Percentiles rank a stretch among this genome's conserved stretches.
Conservation (phyloP, 1,139 yeast species). For the Saccharomyces hybrid region DNA sequence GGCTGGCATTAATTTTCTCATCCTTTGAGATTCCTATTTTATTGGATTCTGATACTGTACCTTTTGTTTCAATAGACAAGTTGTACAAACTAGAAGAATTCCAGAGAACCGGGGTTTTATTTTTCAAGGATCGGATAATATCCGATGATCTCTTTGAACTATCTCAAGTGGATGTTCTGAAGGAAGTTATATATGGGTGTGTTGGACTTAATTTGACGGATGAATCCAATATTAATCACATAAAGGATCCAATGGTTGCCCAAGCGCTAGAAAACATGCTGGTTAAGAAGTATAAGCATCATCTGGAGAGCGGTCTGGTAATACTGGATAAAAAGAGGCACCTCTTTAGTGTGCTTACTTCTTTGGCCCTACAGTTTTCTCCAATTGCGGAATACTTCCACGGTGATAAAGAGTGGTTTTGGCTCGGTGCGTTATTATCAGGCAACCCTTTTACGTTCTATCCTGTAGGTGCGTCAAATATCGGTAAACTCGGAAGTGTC, state of each 20-base stretch:
- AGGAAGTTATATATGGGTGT: background rate
- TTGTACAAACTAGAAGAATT: slow-evolving; percentile 30
- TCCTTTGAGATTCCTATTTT: slow-evolving; percentile 44
- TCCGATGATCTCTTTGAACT: background rate
- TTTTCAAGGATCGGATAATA: slow-evolving; percentile 39
- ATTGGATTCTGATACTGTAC: slow-evolving; percentile 49
- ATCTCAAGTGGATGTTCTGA: background rate
- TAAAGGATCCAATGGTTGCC: background rate
- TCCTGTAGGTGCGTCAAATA: slow-evolving; percentile 4
- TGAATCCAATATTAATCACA: background rate
- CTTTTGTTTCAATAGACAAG: slow-evolving; percentile 30
- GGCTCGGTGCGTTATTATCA: slow-evolving; percentile 38
- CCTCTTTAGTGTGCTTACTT: slow-evolving; percentile 38
- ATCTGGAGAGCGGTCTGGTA: slow-evolving; percentile 51
- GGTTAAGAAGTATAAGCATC: slow-evolving; percentile 32
- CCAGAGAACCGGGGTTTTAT: slow-evolving; percentile 36
- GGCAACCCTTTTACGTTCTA: slow-evolving; percentile 5
- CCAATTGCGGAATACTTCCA: slow-evolving; percentile 29
- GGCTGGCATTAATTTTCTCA: slow-evolving; percentile 42
- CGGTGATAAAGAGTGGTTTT: slow-evolving; percentile 54
- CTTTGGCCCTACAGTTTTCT: slow-evolving; percentile 34
- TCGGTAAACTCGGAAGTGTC: slow-evolving; percentile 1
- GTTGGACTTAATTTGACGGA: background rate
- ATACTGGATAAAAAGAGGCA: slow-evolving; percentile 39
- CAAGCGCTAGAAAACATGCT: background rate